Evolutionary conservation across 805 yeast genomes (phyloP).

Genomic region (Wickerhamomyces bovis): DNA sequence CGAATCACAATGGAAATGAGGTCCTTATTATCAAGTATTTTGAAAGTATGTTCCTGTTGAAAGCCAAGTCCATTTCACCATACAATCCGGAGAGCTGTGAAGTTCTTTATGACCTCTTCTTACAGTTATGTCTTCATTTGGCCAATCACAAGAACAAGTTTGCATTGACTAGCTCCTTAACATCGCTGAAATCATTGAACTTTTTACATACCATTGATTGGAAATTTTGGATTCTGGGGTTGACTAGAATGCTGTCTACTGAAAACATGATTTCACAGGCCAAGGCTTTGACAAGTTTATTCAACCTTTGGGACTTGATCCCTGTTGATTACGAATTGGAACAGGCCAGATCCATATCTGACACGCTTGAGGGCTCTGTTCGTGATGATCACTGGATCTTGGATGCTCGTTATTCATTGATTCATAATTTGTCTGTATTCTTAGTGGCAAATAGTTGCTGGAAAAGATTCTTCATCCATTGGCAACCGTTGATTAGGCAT

Average conservation of each 20-base stretch:
- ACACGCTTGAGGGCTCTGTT: background rate
- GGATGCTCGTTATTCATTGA: slow-evolving; percentile 33
- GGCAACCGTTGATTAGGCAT: slow-evolving; percentile 72
- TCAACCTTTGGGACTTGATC: slow-evolving; percentile 67
- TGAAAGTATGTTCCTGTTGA: slow-evolving; percentile 20
- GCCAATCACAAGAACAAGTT: background rate
- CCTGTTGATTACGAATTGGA: slow-evolving; percentile 32
- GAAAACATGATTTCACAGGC: slow-evolving; percentile 57
- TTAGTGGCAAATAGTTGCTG: slow-evolving; percentile 45
- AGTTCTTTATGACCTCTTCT: slow-evolving; percentile 33
- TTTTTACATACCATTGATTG: slow-evolving; percentile 38
- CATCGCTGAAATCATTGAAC: background rate
- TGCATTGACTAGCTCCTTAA: background rate
- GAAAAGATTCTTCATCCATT: slow-evolving; percentile 60
- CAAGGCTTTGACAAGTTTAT: slow-evolving; percentile 58
- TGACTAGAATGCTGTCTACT: slow-evolving; percentile 52
- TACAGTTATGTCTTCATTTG: slow-evolving; percentile 22
- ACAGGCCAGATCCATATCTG: background rate
- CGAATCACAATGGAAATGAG: background rate
- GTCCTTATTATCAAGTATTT: slow-evolving; percentile 3
- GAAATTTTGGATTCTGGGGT: slow-evolving; percentile 69
- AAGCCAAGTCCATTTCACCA: slow-evolving; percentile 29
- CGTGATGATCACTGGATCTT: slow-evolving; percentile 32
- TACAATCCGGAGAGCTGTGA: slow-evolving; percentile 37
- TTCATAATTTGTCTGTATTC: slow-evolving; percentile 48